Evolutionary conservation across 163 green algal species (phyloP), one percentile per base, ranked within the genome.

Genomic region (Scenedesmus sp.): DNA sequence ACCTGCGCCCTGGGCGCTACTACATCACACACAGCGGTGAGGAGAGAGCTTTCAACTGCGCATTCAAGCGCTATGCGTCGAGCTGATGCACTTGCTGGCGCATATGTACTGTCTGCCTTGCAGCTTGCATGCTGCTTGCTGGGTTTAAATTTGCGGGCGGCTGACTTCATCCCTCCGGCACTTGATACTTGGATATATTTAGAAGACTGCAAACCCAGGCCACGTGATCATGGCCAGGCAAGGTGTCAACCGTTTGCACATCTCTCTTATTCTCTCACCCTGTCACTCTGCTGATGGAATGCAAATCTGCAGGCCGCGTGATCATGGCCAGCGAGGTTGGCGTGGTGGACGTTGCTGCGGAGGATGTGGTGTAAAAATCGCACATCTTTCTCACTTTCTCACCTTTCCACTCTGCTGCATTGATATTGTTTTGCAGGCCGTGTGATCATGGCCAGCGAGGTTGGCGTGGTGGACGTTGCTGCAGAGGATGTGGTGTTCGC

Each of bases 401-500:
- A 3, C 1, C 66, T 18, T 12, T 3, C 66, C 15, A 12, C 2
- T 46, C 10, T 59, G 84, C 52, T 88, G 84, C 57, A n/a, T n/a
- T 77, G 57, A 13, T 62, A 12, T n/a, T n/a, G n/a, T 81, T 18
- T 34, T 82, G 77, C 82, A 89, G 89, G 89, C 26, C 90, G 90
- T 56, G 96, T 98, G 67, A 94, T 99, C 90, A 99, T 99, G 97
- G 97, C 94, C 0, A 96, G 91, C 62, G 97, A 99, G 96, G 98
- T 99, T 66, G 98, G 98, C 52, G 98, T 99, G 59, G 98, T 99
- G 26, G 98, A 99, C 93, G 93, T 99, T 2, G 86, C 94, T n/a
- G 92, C 95, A 34, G 95, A 97, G 86, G 95, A 99, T 56, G 94
- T 99, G 82, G 93, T n/a, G n/a, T n/a, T n/a, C n/a, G n/a, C n/a